Evolutionary conservation across 75 land plant genomes (phyloP).

Genomic region (Cupressus sempervirens): DNA sequence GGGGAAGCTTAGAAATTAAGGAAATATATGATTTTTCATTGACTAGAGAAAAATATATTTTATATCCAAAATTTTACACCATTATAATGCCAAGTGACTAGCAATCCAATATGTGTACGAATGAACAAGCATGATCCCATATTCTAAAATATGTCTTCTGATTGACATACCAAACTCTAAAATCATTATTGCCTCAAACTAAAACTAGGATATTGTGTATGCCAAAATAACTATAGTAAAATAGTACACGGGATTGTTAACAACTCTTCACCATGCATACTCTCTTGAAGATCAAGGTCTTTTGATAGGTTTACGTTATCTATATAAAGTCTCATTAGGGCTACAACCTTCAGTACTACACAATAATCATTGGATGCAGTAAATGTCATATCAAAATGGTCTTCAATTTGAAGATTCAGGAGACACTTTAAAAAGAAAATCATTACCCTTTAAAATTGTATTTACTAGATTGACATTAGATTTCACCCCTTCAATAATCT

Average conservation of each 20-base stretch:
- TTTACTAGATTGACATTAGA: too few relatives aligned
- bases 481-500: too few relatives aligned
- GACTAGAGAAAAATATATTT: constrained; percentile 91
- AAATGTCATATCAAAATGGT: too few relatives aligned
- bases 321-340: constrained; percentile 49
- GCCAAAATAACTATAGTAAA: constrained; percentile 79
- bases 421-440: too few relatives aligned
- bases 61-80: constrained; percentile 81
- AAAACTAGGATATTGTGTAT: constrained; percentile 66
- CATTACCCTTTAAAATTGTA: too few relatives aligned
- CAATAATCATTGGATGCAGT: too few relatives aligned
- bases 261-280: constrained; percentile 90
- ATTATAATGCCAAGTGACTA: constrained; percentile 57
- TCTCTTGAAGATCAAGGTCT: constrained; percentile 84
- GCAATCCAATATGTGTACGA: constrained; percentile 58
- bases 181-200: too few relatives aligned
- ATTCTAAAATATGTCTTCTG: constrained; percentile 61
- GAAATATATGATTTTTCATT: constrained; percentile 81
- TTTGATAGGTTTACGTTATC: constrained; percentile 62
- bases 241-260: constrained; percentile 58
- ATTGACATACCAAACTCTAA: too few relatives aligned
- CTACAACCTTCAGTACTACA: constrained; percentile 28
- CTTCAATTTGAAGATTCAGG: too few relatives aligned
- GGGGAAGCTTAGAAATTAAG: constrained; percentile 55
- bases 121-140: constrained; percentile 70